phyloP scores from a whole-genome alignment of 2,329 filamentous ascomycete genomes.

The Hypoxylon sp. region DNA sequence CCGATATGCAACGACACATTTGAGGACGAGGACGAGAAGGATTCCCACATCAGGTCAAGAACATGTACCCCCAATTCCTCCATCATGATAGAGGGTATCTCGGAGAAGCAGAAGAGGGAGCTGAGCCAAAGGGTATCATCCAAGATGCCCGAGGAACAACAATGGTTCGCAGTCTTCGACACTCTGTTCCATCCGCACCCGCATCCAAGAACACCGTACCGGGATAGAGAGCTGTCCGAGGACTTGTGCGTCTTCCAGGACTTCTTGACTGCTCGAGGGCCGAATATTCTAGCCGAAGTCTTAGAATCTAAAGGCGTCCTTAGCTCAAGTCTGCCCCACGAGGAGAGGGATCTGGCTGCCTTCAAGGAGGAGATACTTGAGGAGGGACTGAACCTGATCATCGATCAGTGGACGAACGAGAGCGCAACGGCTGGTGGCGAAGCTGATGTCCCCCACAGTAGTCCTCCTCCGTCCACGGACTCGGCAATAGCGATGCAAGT shows the following conservation, averaged over 20 bases:
- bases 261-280: slow-evolving; percentile 27
- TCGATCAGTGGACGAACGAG: slow-evolving; percentile 33
- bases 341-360: slow-evolving; percentile 30
- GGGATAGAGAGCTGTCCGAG: slow-evolving; percentile 35
- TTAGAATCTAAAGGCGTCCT: slow-evolving; percentile 21
- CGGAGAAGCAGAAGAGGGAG: slow-evolving; percentile 37
- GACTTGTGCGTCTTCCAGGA: slow-evolving; percentile 34
- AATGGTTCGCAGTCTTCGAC: slow-evolving; percentile 45
- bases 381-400: slow-evolving; percentile 31
- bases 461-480: slow-evolving; percentile 23
- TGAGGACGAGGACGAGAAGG: slow-evolving; percentile 31
- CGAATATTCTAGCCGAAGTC: slow-evolving; percentile 25
- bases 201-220: slow-evolving; percentile 37
- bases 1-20: slow-evolving; percentile 39
- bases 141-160: slow-evolving; percentile 35
- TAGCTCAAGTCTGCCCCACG: slow-evolving; percentile 23
- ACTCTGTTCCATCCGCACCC: slow-evolving; percentile 36
- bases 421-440: slow-evolving; percentile 12
- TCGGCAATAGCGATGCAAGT: slow-evolving; percentile 24
- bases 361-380: slow-evolving; percentile 26
- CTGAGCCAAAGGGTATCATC: slow-evolving; percentile 32
- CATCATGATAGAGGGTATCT: slow-evolving; percentile 33
- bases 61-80: slow-evolving; percentile 13
- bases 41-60: slow-evolving; percentile 29
- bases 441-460: slow-evolving; percentile 14